phyloP scores from a whole-genome alignment of 768 basidiomycete genomes.

The Neoboletus brunneissimus region DNA sequence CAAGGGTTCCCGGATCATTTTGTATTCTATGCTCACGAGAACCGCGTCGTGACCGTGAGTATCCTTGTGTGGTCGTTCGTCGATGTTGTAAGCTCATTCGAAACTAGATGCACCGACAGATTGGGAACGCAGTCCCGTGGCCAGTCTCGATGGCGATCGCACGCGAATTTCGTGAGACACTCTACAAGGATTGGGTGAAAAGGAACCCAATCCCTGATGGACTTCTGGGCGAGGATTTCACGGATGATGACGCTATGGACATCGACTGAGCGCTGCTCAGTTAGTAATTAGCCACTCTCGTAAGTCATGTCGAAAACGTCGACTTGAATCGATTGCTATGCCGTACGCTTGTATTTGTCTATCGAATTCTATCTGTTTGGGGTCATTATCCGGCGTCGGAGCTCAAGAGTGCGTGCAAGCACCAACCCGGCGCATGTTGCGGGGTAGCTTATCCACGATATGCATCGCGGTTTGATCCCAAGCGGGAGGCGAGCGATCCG shows the following conservation, averaged over 20 bases:
- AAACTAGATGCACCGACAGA: slow-evolving; percentile 70
- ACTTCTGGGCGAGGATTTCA: slow-evolving; percentile 33
- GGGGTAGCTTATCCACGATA: neutral
- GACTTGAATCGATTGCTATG: neutral
- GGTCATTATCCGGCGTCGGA: neutral
- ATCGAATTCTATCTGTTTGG: neutral
- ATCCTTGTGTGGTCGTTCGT: neutral
- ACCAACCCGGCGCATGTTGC: neutral
- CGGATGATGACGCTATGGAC: slow-evolving; percentile 21
- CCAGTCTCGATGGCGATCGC: slow-evolving; percentile 64
- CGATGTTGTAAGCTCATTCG: neutral
- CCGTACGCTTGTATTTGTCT: no score
- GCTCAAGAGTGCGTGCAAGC: neutral
- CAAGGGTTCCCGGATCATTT: slow-evolving; percentile 83
- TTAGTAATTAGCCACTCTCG: neutral
- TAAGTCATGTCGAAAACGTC: neutral
- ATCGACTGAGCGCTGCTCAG: slow-evolving; percentile 27
- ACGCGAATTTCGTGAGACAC: slow-evolving; percentile 50
- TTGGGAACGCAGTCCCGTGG: slow-evolving; percentile 79
- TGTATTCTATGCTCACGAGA: slow-evolving; percentile 50
- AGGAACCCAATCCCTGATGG: slow-evolving; percentile 19
- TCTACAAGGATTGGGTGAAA: slow-evolving; percentile 52
- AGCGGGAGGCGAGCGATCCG: neutral
- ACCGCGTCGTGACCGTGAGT: slow-evolving; percentile 62
- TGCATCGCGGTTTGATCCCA: neutral